Conservation (phyloP, 257 asterid genomes). For the Penstemon barbatus region DNA sequence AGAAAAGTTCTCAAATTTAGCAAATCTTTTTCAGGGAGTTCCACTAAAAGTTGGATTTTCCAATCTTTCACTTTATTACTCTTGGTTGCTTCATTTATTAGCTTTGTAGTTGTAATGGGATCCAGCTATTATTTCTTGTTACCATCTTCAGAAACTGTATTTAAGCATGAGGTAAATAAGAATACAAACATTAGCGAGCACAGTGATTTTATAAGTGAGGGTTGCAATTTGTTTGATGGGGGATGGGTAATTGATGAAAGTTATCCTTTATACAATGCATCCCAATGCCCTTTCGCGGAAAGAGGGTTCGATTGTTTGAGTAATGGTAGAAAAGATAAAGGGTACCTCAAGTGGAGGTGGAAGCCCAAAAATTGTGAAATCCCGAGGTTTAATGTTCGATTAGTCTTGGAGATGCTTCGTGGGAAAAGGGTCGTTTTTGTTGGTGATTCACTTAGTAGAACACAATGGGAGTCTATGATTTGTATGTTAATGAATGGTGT, state of each 20-base stretch:
- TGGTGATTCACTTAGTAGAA: slow-evolving; percentile 89
- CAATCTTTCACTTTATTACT: slow-evolving; percentile 59
- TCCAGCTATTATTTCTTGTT: slow-evolving; percentile 55
- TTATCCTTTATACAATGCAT: slow-evolving; percentile 79
- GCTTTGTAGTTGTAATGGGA: slow-evolving; percentile 63
- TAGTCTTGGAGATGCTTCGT: slow-evolving; percentile 62
- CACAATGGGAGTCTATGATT: slow-evolving; percentile 96
- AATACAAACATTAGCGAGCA: slow-evolving; percentile 24
- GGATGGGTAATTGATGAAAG: slow-evolving; percentile 74
- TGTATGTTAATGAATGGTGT: slow-evolving; percentile 87
- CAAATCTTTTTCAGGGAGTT: slow-evolving; percentile 40
- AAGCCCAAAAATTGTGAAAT: slow-evolving; percentile 68
- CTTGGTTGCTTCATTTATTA: slow-evolving; percentile 57
- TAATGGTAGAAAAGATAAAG: slow-evolving; percentile 76
- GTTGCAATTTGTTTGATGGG: slow-evolving; percentile 80
- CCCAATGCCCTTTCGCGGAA: slow-evolving; percentile 76
- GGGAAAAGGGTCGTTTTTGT: slow-evolving; percentile 87
- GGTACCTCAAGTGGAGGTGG: slow-evolving; percentile 88
- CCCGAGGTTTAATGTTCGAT: slow-evolving; percentile 57
- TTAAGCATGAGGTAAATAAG: slow-evolving; percentile 31
- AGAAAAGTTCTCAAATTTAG: slow-evolving; percentile 43
- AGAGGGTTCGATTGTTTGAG: slow-evolving; percentile 78
- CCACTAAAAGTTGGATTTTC: slow-evolving; percentile 52
- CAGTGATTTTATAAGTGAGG: slow-evolving; percentile 29
- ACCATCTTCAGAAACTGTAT: slow-evolving; percentile 45